A percentile compares a stretch with the other conserved stretches of the same genome.
These are phyloP conservation scores for Gaultheria prostrata DNA, from an alignment of 148 eudicot genomes.

Conservation along the genomic window DNA sequence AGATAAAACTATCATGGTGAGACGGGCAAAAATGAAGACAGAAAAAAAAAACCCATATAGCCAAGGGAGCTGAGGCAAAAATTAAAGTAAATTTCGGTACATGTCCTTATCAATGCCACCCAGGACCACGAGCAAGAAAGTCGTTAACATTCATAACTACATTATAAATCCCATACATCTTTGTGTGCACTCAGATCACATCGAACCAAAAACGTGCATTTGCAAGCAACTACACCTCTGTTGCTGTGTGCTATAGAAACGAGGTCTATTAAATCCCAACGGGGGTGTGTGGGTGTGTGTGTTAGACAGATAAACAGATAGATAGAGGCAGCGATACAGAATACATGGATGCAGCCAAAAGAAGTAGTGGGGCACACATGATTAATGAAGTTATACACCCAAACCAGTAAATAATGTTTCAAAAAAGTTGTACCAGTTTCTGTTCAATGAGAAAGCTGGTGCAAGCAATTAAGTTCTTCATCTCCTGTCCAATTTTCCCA, in stretches of 20 bases:
- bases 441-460: conserved; percentile 88
- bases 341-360: background rate
- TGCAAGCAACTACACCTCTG: background rate
- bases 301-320: background rate
- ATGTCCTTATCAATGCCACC: background rate
- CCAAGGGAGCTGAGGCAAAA: background rate
- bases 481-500: conserved; percentile 74
- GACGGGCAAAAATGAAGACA: background rate
- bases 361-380: background rate
- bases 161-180: background rate
- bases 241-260: background rate
- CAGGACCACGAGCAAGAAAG: background rate
- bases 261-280: background rate
- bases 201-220: background rate
- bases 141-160: background rate
- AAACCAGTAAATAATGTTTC: background rate
- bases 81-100: background rate
- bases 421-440: conserved; percentile 62
- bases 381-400: background rate
- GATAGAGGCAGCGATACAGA: background rate
- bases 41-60: background rate
- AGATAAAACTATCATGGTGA: background rate
- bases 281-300: background rate
- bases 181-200: background rate
- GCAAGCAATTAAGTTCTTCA: conserved; percentile 79